These are phyloP conservation scores for Celoporthe dispersa DNA, from an alignment of 2,329 filamentous ascomycete species.

Conservation along the genomic window DNA sequence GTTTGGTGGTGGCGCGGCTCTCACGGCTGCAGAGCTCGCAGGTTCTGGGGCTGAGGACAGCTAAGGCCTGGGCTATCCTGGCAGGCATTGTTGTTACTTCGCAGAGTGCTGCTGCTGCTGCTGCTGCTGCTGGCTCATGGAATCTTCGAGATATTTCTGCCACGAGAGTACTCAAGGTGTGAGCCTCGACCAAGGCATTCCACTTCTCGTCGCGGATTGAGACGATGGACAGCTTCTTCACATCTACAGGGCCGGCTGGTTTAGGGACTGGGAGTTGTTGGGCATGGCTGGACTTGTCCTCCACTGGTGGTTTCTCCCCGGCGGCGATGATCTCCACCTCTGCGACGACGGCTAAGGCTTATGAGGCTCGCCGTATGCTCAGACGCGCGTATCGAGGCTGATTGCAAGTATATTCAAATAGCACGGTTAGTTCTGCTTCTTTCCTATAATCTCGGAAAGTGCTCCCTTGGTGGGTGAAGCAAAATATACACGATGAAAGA, in stretches of 20 bases:
- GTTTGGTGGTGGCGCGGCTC: neutral
- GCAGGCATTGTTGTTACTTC: neutral
- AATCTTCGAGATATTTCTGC: neutral
- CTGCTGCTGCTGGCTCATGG: neutral
- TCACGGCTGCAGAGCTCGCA: constrained; percentile 1
- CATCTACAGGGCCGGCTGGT: neutral
- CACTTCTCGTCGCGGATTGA: neutral
- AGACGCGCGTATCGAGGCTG: too few species aligned
- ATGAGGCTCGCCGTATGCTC: too few species aligned
- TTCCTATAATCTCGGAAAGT: too few species aligned
- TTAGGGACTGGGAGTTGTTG: neutral
- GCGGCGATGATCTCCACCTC: neutral
- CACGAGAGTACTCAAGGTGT: neutral
- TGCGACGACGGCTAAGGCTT: neutral
- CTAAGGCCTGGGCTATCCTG: neutral
- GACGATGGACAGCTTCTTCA: neutral
- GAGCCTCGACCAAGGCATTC: neutral
- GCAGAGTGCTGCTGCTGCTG: neutral
- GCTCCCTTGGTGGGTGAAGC: too few species aligned
- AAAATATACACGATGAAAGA: too few species aligned
- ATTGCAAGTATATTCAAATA: too few species aligned
- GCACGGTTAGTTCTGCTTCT: too few species aligned
- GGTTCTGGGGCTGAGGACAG: neutral
- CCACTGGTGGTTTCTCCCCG: neutral
- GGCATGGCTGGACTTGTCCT: neutral